Conservation (phyloP, 139 green algal genomes). For the Chlorella ohadii region DNA sequence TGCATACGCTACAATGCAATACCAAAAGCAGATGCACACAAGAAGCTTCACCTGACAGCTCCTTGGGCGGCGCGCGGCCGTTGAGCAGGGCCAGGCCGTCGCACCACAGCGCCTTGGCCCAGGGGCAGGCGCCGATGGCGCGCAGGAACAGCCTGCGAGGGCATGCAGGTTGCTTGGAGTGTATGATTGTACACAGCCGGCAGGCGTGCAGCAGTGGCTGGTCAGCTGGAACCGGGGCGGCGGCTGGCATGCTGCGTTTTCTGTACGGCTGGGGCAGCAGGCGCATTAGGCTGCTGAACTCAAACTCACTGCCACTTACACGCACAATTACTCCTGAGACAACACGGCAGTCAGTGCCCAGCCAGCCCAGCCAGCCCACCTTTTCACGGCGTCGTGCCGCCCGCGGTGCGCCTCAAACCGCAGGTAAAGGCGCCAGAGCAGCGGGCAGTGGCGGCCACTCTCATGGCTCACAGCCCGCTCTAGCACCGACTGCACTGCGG, state of each 20-base stretch:
- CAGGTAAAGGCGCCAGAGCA: slow-evolving; percentile 61
- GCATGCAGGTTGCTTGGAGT: no score
- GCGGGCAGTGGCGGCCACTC: slow-evolving; percentile 29
- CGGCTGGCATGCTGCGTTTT: no score
- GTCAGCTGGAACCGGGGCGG: no score
- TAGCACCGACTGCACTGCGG: slow-evolving; percentile 25
- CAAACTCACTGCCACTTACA: no score
- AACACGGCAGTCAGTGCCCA: no score
- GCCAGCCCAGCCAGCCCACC: not conserved
- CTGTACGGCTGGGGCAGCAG: no score
- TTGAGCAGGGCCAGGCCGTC: slow-evolving; percentile 62
- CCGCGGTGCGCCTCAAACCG: slow-evolving; percentile 9
- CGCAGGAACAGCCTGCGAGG: slow-evolving; percentile 75
- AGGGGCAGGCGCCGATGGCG: slow-evolving; percentile 76
- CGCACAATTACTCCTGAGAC: no score
- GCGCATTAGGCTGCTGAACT: no score
- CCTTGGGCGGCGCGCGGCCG: slow-evolving; percentile 43
- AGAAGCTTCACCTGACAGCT: slow-evolving; percentile 59
- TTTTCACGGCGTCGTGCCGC: slow-evolving; percentile 12
- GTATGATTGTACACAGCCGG: no score
- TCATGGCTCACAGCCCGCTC: slow-evolving; percentile 31
- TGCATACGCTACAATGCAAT: not conserved
- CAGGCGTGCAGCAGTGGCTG: no score
- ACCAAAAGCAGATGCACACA: no score
- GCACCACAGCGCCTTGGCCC: slow-evolving; percentile 83